Evolutionary conservation across 2,329 filamentous ascomycete species (phyloP).

Genomic region (Trichoderma lentiforme): DNA sequence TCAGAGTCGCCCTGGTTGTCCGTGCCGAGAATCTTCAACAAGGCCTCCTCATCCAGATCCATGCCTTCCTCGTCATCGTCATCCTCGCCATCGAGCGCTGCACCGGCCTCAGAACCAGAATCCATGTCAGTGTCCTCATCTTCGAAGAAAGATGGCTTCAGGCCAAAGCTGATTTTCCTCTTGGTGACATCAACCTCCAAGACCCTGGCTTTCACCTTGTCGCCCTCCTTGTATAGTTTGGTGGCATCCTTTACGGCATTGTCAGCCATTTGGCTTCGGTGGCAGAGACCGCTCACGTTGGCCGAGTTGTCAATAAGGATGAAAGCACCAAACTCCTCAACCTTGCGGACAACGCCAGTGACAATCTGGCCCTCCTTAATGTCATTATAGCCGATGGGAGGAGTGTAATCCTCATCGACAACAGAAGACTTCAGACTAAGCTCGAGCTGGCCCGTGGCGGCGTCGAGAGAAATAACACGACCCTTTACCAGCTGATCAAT

Average conservation of each 20-base stretch:
- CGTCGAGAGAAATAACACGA: conserved; percentile 71
- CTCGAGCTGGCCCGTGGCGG: conserved; percentile 67
- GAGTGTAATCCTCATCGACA: conserved; percentile 73
- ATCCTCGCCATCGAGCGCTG: conserved; percentile 43
- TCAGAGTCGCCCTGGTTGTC: conserved; percentile 44
- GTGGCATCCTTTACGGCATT: conserved; percentile 77
- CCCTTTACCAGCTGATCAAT: conserved; percentile 88
- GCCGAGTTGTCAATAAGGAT: conserved; percentile 82
- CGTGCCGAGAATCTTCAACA: conserved; percentile 44
- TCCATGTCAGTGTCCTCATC: conserved; percentile 53
- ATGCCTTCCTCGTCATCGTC: conserved; percentile 48
- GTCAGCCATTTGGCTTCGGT: conserved; percentile 88
- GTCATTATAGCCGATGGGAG: conserved; percentile 71
- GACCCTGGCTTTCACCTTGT: conserved; percentile 88
- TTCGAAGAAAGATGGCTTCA: conserved; percentile 90
- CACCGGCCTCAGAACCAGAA: conserved; percentile 46
- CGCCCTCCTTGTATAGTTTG: conserved; percentile 85
- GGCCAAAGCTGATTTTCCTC: conserved; percentile 78
- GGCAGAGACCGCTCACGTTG: conserved; percentile 90
- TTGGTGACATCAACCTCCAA: conserved; percentile 72
- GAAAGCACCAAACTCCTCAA: conserved; percentile 93
- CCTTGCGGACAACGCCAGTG: conserved; percentile 87
- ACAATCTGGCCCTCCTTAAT: conserved; percentile 76
- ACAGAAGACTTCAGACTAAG: conserved; percentile 84
- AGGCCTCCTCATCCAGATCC: conserved; percentile 44